phyloP scores from a whole-genome alignment of 805 yeast species.

The Ogataea nakhonphanomensis region DNA sequence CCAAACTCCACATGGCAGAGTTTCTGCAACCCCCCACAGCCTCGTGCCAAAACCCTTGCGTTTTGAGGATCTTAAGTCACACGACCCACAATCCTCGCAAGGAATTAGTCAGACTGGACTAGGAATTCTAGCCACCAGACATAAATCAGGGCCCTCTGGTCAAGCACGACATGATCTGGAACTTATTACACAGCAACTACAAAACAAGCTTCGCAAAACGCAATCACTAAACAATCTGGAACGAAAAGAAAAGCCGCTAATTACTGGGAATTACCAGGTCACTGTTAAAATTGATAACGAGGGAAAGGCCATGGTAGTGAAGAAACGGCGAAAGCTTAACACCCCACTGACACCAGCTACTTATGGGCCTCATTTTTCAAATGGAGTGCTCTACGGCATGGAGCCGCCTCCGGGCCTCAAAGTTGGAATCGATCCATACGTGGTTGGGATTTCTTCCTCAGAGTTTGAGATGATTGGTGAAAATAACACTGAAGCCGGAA shows the following conservation, averaged over 20 bases:
- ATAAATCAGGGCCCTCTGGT: constrained; percentile 1
- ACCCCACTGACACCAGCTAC: constrained; percentile 14
- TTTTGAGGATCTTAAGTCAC: constrained; percentile 21
- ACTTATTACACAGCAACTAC: constrained; percentile 16
- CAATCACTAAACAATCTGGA: constrained; percentile 4
- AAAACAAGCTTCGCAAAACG: constrained; percentile 13
- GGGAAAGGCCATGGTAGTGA: constrained; percentile 31
- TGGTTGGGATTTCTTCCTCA: constrained; percentile 26
- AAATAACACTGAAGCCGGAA: constrained; percentile 9
- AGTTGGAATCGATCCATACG: constrained; percentile 30
- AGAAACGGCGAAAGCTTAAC: constrained; percentile 18
- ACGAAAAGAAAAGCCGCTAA: constrained; percentile 3
- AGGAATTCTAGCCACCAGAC: constrained; percentile 7
- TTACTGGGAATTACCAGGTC: constrained; percentile 21
- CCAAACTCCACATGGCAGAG: constrained; percentile 25
- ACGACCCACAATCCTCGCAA: not conserved
- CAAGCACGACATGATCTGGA: constrained; percentile 10
- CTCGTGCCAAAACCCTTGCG: constrained; percentile 23
- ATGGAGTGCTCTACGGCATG: constrained; percentile 6
- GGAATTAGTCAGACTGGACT: constrained; percentile 3
- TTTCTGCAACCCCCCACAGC: constrained; percentile 18
- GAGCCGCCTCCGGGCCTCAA: constrained; percentile 25
- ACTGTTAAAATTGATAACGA: constrained; percentile 24
- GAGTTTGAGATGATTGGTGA: constrained; percentile 22
- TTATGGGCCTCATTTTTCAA: constrained; percentile 15